phyloP scores from a whole-genome alignment of 2,329 filamentous ascomycete genomes.

The Diaporthe helianthi region DNA sequence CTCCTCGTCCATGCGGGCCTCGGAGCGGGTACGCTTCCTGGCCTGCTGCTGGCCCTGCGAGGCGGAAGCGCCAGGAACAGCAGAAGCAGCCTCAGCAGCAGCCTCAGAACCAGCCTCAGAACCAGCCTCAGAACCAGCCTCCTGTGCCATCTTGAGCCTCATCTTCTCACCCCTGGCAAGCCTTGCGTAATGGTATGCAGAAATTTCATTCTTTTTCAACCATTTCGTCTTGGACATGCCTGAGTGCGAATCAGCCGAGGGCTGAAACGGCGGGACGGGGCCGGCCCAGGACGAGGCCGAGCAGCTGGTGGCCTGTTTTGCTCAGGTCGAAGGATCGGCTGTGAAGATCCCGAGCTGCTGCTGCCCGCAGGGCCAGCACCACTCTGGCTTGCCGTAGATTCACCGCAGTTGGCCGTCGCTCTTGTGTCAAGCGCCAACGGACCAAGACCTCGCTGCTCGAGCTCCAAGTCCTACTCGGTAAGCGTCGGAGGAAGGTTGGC shows the following conservation, averaged over 20 bases:
- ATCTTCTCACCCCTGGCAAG: background rate
- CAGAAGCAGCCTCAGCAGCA: background rate
- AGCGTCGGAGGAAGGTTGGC: background rate
- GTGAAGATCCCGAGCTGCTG: background rate
- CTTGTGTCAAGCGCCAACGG: background rate
- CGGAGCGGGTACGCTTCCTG: background rate
- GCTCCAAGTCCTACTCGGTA: conserved; percentile 2
- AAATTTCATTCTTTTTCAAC: background rate
- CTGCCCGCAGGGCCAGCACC: too few relatives aligned
- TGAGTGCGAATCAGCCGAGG: too few relatives aligned
- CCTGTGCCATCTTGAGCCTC: background rate
- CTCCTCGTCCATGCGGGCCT: background rate
- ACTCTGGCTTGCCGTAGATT: background rate
- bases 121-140: background rate
- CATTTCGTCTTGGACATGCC: background rate
- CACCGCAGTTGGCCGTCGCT: too few relatives aligned
- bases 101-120: too few relatives aligned
- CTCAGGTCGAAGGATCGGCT: background rate
- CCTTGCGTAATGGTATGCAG: background rate
- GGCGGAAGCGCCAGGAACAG: background rate
- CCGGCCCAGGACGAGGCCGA: background rate
- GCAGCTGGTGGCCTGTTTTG: background rate
- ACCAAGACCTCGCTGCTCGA: background rate
- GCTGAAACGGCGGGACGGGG: too few relatives aligned
- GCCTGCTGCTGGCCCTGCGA: background rate